These are phyloP conservation scores for Ramaria rubella DNA, from an alignment of 768 basidiomycete genomes.

Conservation along the genomic window DNA sequence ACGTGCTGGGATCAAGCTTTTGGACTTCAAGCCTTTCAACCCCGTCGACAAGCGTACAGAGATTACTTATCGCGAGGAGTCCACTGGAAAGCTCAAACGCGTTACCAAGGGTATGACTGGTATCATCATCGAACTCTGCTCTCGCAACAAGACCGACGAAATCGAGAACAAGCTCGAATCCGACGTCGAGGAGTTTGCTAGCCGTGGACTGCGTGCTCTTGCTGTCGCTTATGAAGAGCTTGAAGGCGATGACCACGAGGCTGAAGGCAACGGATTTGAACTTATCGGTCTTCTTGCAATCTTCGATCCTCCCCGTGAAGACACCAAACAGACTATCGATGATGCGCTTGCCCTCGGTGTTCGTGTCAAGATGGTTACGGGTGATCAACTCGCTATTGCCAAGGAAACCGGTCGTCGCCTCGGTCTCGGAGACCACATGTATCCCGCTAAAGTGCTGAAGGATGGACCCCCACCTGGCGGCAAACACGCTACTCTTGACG, in stretches of 20 bases:
- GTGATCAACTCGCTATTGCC: slow-evolving; percentile 98
- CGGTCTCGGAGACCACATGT: slow-evolving; percentile 98
- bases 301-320: slow-evolving; percentile 95
- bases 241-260: slow-evolving; percentile 73
- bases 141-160: slow-evolving; percentile 94
- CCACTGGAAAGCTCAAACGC: slow-evolving; percentile 93
- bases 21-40: slow-evolving; percentile 99
- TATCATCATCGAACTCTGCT: slow-evolving; percentile 95
- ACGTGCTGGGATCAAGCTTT: slow-evolving; percentile 87
- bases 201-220: slow-evolving; percentile 94
- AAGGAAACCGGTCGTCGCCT: slow-evolving; percentile 99
- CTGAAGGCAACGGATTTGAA: slow-evolving; percentile 94
- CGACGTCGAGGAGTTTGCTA: slow-evolving; percentile 94
- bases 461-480: slow-evolving; percentile 85
- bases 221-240: slow-evolving; percentile 95
- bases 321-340: slow-evolving; percentile 98
- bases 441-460: slow-evolving; percentile 98
- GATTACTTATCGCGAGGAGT: slow-evolving; percentile 93
- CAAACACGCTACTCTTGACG: slow-evolving; percentile 80
- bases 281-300: slow-evolving; percentile 95
- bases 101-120: slow-evolving; percentile 99
- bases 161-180: slow-evolving; percentile 85
- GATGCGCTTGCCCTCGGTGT: slow-evolving; percentile 94
- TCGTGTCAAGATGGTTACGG: slow-evolving; percentile 99
- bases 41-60: slow-evolving; percentile 99